phyloP scores from a whole-genome alignment of 78 protist species.

The Dictyostelium brefeldianum region DNA sequence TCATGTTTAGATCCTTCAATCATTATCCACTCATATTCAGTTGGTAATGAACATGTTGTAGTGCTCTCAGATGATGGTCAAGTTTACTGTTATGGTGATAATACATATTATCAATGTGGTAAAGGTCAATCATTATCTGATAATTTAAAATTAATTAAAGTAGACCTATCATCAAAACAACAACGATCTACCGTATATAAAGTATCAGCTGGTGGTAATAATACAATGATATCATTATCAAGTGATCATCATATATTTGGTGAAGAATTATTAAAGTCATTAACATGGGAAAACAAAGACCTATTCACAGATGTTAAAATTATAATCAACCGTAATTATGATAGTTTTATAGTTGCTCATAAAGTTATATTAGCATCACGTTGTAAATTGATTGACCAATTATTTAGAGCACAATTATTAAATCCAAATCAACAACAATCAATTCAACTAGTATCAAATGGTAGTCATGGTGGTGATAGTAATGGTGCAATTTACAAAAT shows the following conservation, averaged over 20 bases:
- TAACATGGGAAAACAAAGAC: background rate
- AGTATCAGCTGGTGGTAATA: conserved; percentile 47
- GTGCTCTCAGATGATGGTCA: conserved; percentile 46
- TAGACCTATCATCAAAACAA: background rate
- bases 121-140: background rate
- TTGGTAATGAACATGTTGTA: conserved; percentile 53
- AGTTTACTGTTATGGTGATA: conserved; percentile 42
- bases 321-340: too few relatives aligned
- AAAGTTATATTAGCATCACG: conserved; percentile 28
- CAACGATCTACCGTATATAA: background rate
- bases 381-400: background rate
- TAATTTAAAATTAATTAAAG: background rate
- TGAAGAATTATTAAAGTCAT: conserved; percentile 17
- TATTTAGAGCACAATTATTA: background rate
- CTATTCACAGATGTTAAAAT: conserved; percentile 30
- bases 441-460: too few relatives aligned
- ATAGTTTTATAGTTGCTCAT: background rate
- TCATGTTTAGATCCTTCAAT: background rate
- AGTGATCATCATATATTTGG: conserved; percentile 47
- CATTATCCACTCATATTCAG: background rate
- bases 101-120: conserved; percentile 14
- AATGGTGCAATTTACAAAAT: too few relatives aligned
- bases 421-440: background rate
- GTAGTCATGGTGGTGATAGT: too few relatives aligned
- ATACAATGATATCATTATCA: conserved; percentile 33